Evolutionary conservation across 2,329 filamentous ascomycete species (phyloP).

Genomic region (Claviceps cyperi): DNA sequence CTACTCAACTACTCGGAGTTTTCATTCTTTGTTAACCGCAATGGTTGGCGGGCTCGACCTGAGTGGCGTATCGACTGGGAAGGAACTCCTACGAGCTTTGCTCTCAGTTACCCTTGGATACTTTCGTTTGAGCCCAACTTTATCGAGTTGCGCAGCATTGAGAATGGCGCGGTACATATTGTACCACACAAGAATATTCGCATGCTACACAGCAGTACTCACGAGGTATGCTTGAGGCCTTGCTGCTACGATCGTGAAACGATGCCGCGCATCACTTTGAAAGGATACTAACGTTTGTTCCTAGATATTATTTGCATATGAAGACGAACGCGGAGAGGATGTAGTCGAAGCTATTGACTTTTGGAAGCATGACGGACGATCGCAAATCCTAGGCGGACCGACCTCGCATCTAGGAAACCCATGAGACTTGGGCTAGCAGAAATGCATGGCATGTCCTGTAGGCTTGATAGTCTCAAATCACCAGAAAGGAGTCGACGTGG

Average conservation of each 20-base stretch:
- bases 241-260: too few relatives aligned
- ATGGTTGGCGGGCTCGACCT: conserved; percentile 88
- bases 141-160: conserved; percentile 90
- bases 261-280: too few relatives aligned
- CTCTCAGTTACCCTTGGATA: conserved; percentile 92
- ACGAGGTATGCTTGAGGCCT: conserved; percentile 54
- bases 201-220: conserved; percentile 92
- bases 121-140: conserved; percentile 95
- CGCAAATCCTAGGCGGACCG: conserved; percentile 20
- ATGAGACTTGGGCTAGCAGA: background rate
- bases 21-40: conserved; percentile 97
- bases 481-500: background rate
- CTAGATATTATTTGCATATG: conserved; percentile 93
- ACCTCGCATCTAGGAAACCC: conserved; percentile 1
- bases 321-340: conserved; percentile 88
- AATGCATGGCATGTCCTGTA: background rate
- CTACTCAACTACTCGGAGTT: conserved; percentile 97
- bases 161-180: conserved; percentile 88
- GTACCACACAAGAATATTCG: conserved; percentile 92
- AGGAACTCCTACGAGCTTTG: conserved; percentile 80
- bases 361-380: conserved; percentile 58
- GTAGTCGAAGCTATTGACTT: conserved; percentile 93
- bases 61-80: conserved; percentile 99
- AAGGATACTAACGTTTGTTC: background rate
- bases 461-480: background rate